Conservation (phyloP, 352 stramenopile species). For the Phytophthora megakarya region DNA sequence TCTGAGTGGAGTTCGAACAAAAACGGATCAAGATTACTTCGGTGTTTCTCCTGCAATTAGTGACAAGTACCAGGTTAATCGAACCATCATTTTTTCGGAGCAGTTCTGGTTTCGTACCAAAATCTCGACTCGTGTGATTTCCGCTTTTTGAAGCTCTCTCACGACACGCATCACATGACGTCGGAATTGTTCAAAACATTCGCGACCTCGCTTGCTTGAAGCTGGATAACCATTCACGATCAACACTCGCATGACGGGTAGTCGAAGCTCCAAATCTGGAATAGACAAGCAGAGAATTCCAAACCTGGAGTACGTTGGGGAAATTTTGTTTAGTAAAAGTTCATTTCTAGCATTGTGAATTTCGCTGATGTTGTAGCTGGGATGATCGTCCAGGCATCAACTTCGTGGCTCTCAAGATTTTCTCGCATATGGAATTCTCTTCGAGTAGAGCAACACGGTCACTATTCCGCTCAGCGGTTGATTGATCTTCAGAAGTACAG, state of each 20-base stretch:
- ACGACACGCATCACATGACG: slow-evolving; percentile 54
- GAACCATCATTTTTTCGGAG: background rate
- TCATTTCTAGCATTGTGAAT: background rate
- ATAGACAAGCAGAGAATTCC: no score
- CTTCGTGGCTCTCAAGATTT: background rate
- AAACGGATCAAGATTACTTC: slow-evolving; percentile 70
- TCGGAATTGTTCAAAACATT: slow-evolving; percentile 59
- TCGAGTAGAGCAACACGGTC: background rate
- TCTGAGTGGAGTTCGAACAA: slow-evolving; percentile 81
- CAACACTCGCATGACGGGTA: slow-evolving; percentile 60
- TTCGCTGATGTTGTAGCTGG: background rate
- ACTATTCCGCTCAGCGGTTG: background rate
- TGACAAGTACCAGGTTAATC: background rate
- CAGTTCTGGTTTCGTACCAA: slow-evolving; percentile 41
- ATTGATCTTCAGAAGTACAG: slow-evolving; percentile 11
- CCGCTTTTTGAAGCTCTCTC: slow-evolving; percentile 58
- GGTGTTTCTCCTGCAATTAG: slow-evolving; percentile 53
- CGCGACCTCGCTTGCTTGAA: slow-evolving; percentile 44
- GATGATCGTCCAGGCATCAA: background rate
- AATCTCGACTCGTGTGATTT: slow-evolving; percentile 67
- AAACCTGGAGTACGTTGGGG: no score
- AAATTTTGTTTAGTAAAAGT: no score
- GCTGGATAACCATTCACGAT: slow-evolving; percentile 70
- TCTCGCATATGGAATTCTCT: background rate
- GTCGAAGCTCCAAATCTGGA: no score